Evolutionary conservation across 495 filamentous ascomycete genomes (phyloP), one percentile per base, ranked within the genome.

Genomic region (Glonium stellatum): DNA sequence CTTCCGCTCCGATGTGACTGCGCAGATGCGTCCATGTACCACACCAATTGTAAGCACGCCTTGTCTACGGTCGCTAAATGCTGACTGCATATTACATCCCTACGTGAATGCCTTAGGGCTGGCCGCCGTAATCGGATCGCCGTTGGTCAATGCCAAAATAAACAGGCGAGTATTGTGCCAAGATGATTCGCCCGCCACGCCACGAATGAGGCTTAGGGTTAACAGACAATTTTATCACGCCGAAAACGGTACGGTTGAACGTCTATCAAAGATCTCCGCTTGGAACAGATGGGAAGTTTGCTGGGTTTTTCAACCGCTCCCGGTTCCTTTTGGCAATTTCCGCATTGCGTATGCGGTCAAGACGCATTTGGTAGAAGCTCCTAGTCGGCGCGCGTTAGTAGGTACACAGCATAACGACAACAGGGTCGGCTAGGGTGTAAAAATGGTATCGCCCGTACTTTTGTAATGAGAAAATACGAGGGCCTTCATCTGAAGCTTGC

Each of bases 381-480:
- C 90, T 95, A 19, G 69, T 48, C n/a, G 12, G 46, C 51, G 35
- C 64, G 73, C 36, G 73, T 67, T 27, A 55, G 19, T 11, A 0
- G 15, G 25, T 10, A 6, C 5, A 37, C 42, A 49, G 42, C 18
- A 46, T 41, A 18, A 9, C 1, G 23, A 47, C 9, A 57, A 44
- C 42, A 23, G 54, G 19, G 55, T 15, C 5, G 19, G 35, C 12
- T 41, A 49, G 31, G 11, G n/a, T 22, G 42, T 22, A n/a, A 4
- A n/a, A n/a, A 18, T 31, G 18, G 27, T 15, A 60, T 39, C 34
- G 51, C 60, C 64, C 80, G 41, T 76, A 95, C 90, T 86, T 92
- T 64, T 95, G 88, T 64, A 98, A 75, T 60, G 86, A 80, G 74
- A 95, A 98, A 35, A 96, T 78, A 56, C 93, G 79, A 49, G 90